phyloP scores from a whole-genome alignment of 1,284 basidiomycete genomes.

The Cystobasidiaceae sp. region DNA sequence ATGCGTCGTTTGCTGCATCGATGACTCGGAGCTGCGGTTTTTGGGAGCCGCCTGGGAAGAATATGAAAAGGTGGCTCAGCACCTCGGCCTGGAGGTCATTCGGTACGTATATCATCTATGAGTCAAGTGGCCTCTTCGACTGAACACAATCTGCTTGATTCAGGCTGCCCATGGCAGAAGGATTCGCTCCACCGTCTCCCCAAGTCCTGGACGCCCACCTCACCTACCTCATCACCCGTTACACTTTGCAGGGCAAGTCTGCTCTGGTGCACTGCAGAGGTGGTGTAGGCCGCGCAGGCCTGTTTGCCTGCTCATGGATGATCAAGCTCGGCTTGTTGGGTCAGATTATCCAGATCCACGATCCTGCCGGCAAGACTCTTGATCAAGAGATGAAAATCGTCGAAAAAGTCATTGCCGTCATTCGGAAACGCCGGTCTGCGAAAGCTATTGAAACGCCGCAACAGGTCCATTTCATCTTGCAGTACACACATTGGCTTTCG shows the following conservation, averaged over 20 bases:
- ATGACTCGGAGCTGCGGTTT: slow-evolving; percentile 61
- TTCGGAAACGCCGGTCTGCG: slow-evolving; percentile 61
- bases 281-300: slow-evolving; percentile 87
- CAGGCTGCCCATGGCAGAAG: slow-evolving; percentile 82
- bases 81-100: slow-evolving; percentile 69
- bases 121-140: neutral
- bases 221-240: slow-evolving; percentile 62
- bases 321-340: slow-evolving; percentile 75
- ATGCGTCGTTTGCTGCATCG: slow-evolving; percentile 39
- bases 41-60: slow-evolving; percentile 77
- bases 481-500: slow-evolving; percentile 65
- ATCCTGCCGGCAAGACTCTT: slow-evolving; percentile 41
- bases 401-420: slow-evolving; percentile 65
- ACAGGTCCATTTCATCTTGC: slow-evolving; percentile 76
- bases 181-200: slow-evolving; percentile 69
- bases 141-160: neutral
- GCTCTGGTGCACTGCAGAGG: slow-evolving; percentile 90
- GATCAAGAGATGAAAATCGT: slow-evolving; percentile 61
- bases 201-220: slow-evolving; percentile 58
- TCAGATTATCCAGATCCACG: slow-evolving; percentile 7
- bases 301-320: slow-evolving; percentile 89
- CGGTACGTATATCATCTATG: slow-evolving; percentile 29
- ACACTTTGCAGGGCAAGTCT: slow-evolving; percentile 67
- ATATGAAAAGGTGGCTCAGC: slow-evolving; percentile 61
- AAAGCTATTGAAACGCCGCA: slow-evolving; percentile 81